Conservation (phyloP, 805 yeast genomes). For the Pichia phayaonensis region DNA sequence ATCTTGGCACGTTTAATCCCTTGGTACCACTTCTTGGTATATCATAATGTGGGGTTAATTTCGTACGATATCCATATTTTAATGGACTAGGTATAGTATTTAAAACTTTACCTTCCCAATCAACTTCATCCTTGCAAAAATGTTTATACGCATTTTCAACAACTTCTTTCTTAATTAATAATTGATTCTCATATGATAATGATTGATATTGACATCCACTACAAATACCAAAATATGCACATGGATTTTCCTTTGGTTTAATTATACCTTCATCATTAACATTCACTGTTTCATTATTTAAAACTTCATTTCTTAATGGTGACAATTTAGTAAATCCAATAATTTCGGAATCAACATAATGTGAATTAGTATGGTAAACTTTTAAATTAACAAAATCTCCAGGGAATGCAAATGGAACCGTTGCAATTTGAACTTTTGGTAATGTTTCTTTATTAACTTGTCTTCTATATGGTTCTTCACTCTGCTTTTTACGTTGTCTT, state of each 20-base stretch:
- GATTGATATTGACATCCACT: slow-evolving; percentile 94
- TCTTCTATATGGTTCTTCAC: slow-evolving; percentile 10
- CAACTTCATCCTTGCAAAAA: slow-evolving; percentile 36
- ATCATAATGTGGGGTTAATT: slow-evolving; percentile 88
- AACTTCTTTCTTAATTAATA: slow-evolving; percentile 63
- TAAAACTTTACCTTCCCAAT: slow-evolving; percentile 34
- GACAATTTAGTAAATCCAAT: slow-evolving; percentile 36
- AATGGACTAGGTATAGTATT: slow-evolving; percentile 56
- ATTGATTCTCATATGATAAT: slow-evolving; percentile 64
- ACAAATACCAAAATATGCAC: slow-evolving; percentile 85
- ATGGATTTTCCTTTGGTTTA: slow-evolving; percentile 39
- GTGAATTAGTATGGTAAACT: slow-evolving; percentile 72
- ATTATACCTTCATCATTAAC: slow-evolving; percentile 36
- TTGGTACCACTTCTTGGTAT: slow-evolving; percentile 14
- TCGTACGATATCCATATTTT: slow-evolving; percentile 75
- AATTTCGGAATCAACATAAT: slow-evolving; percentile 69
- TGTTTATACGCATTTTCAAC: slow-evolving; percentile 74
- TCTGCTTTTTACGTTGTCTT: slow-evolving; percentile 3
- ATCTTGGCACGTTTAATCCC: slow-evolving; percentile 41
- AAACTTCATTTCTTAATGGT: slow-evolving; percentile 1
- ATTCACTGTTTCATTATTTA: slow-evolving; percentile 15
- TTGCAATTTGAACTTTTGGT: slow-evolving; percentile 45
- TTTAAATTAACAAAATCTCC: slow-evolving; percentile 70
- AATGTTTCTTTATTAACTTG: slow-evolving; percentile 5
- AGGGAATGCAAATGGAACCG: slow-evolving; percentile 82